Conservation (phyloP, 2,329 filamentous ascomycete genomes). For the Neobulgaria alba region DNA sequence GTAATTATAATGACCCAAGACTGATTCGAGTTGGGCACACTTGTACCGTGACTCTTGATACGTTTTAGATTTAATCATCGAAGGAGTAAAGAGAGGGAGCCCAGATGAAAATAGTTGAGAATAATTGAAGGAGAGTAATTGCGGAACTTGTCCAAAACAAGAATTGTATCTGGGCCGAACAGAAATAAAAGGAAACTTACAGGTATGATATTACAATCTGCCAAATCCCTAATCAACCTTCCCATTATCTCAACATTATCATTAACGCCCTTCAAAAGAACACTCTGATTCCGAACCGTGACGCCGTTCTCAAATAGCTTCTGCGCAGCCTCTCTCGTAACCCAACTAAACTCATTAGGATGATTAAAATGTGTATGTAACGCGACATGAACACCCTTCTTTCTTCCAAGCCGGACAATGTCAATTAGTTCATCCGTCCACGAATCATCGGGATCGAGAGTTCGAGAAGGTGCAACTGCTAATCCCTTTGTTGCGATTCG, state of each 20-base stretch:
- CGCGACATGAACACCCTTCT: conserved; percentile 49
- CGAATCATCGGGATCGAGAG: conserved; percentile 41
- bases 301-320: conserved; percentile 43
- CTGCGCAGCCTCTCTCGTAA: conserved; percentile 43
- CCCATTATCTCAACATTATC: conserved; percentile 45
- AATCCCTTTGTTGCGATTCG: conserved; percentile 55
- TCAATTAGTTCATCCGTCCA: conserved; percentile 46
- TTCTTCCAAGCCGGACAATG: conserved; percentile 41
- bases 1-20: too few species aligned
- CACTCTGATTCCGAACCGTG: conserved; percentile 51
- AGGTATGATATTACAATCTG: conserved; percentile 48
- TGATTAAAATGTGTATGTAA: conserved; percentile 61
- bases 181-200: conserved; percentile 31
- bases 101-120: too few species aligned
- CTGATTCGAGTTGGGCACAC: too few species aligned
- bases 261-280: conserved; percentile 51
- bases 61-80: too few species aligned
- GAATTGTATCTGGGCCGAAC: too few species aligned
- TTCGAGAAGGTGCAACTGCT: conserved; percentile 47
- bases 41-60: too few species aligned
- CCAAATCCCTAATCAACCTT: conserved; percentile 42
- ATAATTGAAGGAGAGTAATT: neutral
- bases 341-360: conserved; percentile 52
- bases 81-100: too few species aligned
- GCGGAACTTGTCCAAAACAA: too few species aligned